Evolutionary conservation across 345 rosid genomes (phyloP).

Genomic region (Adansonia digitata): DNA sequence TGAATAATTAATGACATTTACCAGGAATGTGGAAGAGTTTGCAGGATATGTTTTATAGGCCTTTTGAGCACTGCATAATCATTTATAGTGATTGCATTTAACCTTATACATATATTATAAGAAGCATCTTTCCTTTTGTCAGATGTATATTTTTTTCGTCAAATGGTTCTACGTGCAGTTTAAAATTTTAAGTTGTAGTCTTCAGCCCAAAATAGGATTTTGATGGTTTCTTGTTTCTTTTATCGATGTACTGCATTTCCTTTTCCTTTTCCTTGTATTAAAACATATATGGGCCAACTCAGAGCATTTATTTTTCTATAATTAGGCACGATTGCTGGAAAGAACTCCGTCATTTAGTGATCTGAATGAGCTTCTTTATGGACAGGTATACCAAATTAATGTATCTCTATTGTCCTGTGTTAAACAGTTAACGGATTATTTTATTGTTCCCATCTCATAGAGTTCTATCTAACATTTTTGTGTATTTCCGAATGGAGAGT

Average conservation of each 20-base stretch:
- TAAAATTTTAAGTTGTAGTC: not conserved
- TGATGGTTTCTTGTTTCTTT: constrained; percentile 5
- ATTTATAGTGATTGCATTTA: not conserved
- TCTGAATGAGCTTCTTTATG: constrained; percentile 85
- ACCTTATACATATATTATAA: not conserved
- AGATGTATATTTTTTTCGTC: not conserved
- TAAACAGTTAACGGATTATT: not conserved
- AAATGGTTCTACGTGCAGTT: not conserved
- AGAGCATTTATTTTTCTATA: constrained; percentile 13
- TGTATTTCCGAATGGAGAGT: not conserved
- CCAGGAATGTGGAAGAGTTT: not conserved
- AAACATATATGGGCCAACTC: not conserved
- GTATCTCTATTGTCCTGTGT: not conserved
- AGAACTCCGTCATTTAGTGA: constrained; percentile 93
- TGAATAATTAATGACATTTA: not conserved
- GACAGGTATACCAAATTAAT: constrained; percentile 58
- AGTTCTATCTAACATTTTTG: not conserved
- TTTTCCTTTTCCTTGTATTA: constrained; percentile 4
- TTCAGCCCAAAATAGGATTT: not conserved
- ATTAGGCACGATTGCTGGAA: constrained; percentile 78
- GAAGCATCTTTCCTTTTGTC: not conserved
- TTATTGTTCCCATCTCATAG: not conserved
- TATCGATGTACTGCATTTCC: not conserved
- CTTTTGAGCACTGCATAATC: not conserved
- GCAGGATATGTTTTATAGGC: not conserved